Base-by-base conservation (phyloP, 805 yeast genomes). In the Candida sphagnicola region DNA sequence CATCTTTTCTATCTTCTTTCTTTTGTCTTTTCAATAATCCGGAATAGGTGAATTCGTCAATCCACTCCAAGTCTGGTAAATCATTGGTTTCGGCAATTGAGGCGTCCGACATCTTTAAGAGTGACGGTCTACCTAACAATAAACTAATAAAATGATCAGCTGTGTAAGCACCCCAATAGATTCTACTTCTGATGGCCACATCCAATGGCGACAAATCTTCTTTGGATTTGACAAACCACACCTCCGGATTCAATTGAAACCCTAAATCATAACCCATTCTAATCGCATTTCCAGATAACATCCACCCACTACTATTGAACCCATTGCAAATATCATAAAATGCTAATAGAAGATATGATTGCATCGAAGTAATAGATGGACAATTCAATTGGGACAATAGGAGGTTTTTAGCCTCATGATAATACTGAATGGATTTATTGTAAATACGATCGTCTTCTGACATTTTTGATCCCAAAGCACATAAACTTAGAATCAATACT, bases 191-290 rank as follows among this genome's bases (percentile, higher is more conserved):
- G 39, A 80, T 77, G 29, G 72, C 77, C 13, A 74, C 63, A 46
- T 78, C 81, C 35, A 78, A 66, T 23, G 70, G 66, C n/a, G 70
- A 62, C 34, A 74, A 53, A n/a, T 61, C 56, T 4, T 34, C 25
- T 14, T 56, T 56, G 13, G 62, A 60, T 43, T 67, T 67, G 36
- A 69, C 51, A 45, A 70, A 70, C 83, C 83, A 78, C n/a, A 72
- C 76, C 43, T 74, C 63, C 2, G 85, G 84, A 44, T 76, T 72
- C 39, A 78, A 57, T 49, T 80, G 83, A 50, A 79, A 79, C 1
- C 85, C 85, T 48, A 80, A 60, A 51, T 79, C 82, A 46, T 71
- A 75, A 1, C 86, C 86, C 66, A 80, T 79, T 37, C 85, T 58
- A 47, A 79, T 70, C 6, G 82, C 85, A 37, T 72, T 66, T 3